Percentiles rank a stretch among this genome's conserved stretches.
Conservation (phyloP, 345 rosid species). For the Physaria fendleri region DNA sequence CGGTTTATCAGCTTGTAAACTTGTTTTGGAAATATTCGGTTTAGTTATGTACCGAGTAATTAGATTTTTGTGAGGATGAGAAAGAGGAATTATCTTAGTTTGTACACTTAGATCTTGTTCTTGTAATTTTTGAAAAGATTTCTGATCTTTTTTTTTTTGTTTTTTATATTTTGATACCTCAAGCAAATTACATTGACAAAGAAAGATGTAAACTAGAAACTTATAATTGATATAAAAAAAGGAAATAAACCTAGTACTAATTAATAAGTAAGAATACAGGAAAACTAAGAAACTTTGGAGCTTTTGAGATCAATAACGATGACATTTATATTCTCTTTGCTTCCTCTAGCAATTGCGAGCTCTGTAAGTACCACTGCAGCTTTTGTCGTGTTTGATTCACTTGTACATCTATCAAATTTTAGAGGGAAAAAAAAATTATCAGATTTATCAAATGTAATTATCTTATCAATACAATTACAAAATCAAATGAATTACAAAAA, state of each 20-base stretch:
- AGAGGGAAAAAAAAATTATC: neutral
- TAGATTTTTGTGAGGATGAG: constrained; percentile 3
- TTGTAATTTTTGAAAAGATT: constrained; percentile 3
- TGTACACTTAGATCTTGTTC: neutral
- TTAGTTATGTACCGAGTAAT: neutral
- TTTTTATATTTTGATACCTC: no score
- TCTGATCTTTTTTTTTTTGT: neutral
- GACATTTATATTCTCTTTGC: constrained; percentile 53
- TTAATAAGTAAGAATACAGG: neutral
- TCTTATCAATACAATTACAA: neutral
- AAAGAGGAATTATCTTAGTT: neutral
- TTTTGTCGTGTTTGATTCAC: constrained; percentile 28
- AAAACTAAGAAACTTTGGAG: neutral
- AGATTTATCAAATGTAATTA: neutral
- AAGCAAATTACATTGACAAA: no score
- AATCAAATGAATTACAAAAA: no score
- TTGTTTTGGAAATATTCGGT: constrained; percentile 1
- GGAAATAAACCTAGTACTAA: neutral
- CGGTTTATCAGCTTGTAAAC: constrained; percentile 31
- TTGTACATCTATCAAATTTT: no score
- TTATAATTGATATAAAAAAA: neutral
- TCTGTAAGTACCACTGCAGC: constrained; percentile 48
- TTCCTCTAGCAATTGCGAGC: constrained; percentile 50
- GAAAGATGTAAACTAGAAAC: neutral
- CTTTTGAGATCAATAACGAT: constrained; percentile 48